Evolutionary conservation across 805 yeast species (phyloP).

Genomic region (Wickerhamiella parazyma): DNA sequence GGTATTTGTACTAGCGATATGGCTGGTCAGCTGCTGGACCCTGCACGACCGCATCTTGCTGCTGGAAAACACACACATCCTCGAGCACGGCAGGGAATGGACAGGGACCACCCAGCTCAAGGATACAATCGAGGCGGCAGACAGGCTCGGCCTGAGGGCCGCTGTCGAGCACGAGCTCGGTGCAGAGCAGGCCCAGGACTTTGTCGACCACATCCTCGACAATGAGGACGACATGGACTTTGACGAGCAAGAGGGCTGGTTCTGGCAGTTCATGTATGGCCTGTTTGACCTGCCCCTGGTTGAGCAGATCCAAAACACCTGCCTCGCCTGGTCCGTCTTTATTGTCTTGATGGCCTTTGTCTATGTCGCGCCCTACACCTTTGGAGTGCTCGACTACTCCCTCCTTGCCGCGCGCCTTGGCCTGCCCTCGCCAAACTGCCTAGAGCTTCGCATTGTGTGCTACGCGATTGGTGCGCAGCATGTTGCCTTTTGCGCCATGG

Average conservation of each 20-base stretch:
- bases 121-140: neutral
- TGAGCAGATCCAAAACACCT: neutral
- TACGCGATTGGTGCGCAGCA: neutral
- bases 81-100: neutral
- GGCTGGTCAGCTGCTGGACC: conserved; percentile 7
- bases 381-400: neutral
- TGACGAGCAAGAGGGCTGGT: conserved; percentile 1
- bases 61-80: neutral
- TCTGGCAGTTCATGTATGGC: conserved; percentile 2
- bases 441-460: neutral
- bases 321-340: neutral
- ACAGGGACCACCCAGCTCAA: neutral
- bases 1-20: neutral
- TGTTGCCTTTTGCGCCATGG: neutral
- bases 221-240: neutral
- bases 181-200: neutral
- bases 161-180: neutral
- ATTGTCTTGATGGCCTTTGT: neutral
- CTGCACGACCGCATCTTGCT: conserved; percentile 1
- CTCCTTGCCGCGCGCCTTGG: neutral
- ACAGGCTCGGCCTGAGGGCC: neutral
- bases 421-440: neutral
- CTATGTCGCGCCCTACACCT: neutral
- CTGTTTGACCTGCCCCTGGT: conserved; percentile 7
- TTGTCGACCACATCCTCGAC: neutral